These are phyloP conservation scores for Ambrosiella beaveri DNA, from an alignment of 2,329 filamentous ascomycete species.

Conservation along the genomic window DNA sequence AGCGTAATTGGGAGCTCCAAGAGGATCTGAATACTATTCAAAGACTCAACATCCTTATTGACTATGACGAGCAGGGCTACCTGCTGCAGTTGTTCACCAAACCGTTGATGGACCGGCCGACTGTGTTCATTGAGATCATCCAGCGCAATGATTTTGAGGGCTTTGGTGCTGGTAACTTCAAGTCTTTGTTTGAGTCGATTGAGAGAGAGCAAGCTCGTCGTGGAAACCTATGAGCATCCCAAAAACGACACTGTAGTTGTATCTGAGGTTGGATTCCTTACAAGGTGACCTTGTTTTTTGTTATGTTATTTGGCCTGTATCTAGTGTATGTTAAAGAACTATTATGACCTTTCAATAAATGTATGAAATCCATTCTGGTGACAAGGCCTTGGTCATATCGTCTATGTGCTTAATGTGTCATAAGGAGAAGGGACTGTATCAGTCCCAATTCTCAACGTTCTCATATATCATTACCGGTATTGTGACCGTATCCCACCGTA, in stretches of 20 bases:
- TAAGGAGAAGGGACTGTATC: too few relatives aligned
- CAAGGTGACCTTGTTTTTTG: too few relatives aligned
- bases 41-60: slow-evolving; percentile 72
- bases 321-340: neutral
- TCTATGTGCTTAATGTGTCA: too few relatives aligned
- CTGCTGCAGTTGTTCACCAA: slow-evolving; percentile 62
- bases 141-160: slow-evolving; percentile 80
- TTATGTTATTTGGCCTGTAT: too few relatives aligned
- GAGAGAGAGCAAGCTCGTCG: slow-evolving; percentile 78
- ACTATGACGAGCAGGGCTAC: slow-evolving; percentile 88
- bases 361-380: too few relatives aligned
- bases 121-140: slow-evolving; percentile 93
- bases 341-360: neutral
- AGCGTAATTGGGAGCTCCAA: slow-evolving; percentile 43
- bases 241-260: too few relatives aligned
- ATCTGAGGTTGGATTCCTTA: too few relatives aligned
- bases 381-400: too few relatives aligned
- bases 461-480: neutral
- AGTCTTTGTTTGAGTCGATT: slow-evolving; percentile 85
- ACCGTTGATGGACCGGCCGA: slow-evolving; percentile 85
- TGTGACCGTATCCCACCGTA: neutral
- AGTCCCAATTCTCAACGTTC: neutral
- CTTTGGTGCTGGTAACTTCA: slow-evolving; percentile 92
- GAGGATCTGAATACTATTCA: slow-evolving; percentile 68
- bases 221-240: slow-evolving; percentile 51